Evolutionary conservation across 1,139 yeast genomes (phyloP).

Genomic region (Geotrichum phurueaensis): DNA sequence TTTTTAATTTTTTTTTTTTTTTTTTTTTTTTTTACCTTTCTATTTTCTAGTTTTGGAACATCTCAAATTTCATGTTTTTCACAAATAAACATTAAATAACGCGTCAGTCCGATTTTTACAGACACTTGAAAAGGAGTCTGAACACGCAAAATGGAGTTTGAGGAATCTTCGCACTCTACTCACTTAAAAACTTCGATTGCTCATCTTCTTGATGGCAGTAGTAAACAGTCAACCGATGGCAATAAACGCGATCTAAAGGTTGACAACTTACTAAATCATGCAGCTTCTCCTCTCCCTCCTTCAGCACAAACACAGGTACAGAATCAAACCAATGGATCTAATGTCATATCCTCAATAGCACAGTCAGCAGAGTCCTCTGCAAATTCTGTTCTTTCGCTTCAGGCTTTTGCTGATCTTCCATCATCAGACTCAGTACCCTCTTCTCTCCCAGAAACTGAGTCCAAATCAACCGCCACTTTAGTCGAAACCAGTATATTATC

Average conservation of each 20-base stretch:
- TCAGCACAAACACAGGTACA: neutral
- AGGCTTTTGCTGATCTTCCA: neutral
- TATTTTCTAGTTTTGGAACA: neutral
- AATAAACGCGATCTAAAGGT: neutral
- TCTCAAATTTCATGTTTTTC: neutral
- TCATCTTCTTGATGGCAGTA: neutral
- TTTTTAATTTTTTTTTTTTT: neutral
- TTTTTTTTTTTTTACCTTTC: neutral
- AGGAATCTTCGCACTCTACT: neutral
- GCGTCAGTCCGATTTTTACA: neutral
- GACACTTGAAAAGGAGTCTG: neutral
- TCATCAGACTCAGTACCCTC: neutral
- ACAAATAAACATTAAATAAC: neutral
- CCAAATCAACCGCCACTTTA: neutral
- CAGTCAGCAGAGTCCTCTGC: neutral
- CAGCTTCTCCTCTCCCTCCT: neutral
- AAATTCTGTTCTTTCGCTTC: neutral
- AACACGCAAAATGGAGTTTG: slow-evolving; percentile 1
- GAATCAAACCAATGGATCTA: neutral
- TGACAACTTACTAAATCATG: neutral
- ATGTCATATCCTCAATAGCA: neutral
- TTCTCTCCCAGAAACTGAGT: neutral
- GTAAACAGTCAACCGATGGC: neutral
- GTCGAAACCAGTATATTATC: neutral
- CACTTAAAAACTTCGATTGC: slow-evolving; percentile 6